Evolutionary conservation across 164 flowering plant genomes (phyloP), one percentile per base, ranked within the genome.

Genomic region (Aristolochia contorta): DNA sequence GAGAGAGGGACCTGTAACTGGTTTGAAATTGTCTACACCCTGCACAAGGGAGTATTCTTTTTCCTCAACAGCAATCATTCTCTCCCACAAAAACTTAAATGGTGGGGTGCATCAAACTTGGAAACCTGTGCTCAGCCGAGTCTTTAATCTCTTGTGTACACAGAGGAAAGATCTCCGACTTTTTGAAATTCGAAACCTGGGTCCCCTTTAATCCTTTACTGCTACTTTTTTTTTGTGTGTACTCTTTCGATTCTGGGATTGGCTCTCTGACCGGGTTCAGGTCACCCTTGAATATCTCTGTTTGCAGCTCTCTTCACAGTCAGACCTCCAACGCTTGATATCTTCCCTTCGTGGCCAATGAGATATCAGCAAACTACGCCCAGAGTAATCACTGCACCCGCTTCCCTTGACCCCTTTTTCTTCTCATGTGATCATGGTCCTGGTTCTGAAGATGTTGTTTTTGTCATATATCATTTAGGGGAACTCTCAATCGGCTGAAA

Each of bases 401-500:
- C 45, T 54, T 22, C 30, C 16, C 30, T 23, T 53, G 27, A 27
- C 22, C 25, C 41, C n/a, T 30, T 50, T 33, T 30, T 33, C 49
- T 43, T 25, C 41, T 22, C 54, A 19, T 16, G 15, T 37, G 15
- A 16, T 18, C 9, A 24, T 16, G 6, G 45, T 25, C 5, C 18
- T 56, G 25, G 32, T 23, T 56, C 13, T 33, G 14, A 25, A 13
- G 43, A 52, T 13, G 5, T 25, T 52, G 12, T 1, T 32, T 13
- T 21, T 3, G 22, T 25, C 47, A 20, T 27, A 24, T 27, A 27
- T 27, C 5, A 27, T 25, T 5, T 66, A 82, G 86, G 84, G 85
- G 61, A 79, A 81, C 66, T 82, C 87, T 66, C 82, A 72, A 70
- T 82, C 92, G 58, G 86, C 82, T 23, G 85, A 82, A 62, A 86